Evolutionary conservation across 2,329 filamentous ascomycete genomes (phyloP).

Genomic region (Taxawa tesnikishii): DNA sequence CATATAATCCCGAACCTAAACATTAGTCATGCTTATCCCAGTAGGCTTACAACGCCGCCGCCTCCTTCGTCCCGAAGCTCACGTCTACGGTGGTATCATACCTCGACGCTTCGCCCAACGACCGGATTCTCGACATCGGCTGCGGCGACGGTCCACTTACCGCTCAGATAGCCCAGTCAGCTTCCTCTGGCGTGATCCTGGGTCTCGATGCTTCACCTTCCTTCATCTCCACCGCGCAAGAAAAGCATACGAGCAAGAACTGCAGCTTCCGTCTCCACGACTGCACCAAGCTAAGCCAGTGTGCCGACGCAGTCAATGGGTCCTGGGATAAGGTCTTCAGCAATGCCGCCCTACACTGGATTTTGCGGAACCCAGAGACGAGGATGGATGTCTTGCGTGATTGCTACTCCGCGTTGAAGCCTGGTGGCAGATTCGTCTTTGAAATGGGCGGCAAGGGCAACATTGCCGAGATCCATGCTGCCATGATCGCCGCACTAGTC

Average conservation of each 20-base stretch:
- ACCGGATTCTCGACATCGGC: conserved; percentile 27
- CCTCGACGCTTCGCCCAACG: conserved; percentile 20
- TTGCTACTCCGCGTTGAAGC: conserved; percentile 39
- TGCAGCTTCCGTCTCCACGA: conserved; percentile 19
- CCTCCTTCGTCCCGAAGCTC: conserved; percentile 28
- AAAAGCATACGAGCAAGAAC: conserved; percentile 12
- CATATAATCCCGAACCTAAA: too few relatives aligned
- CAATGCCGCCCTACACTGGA: conserved; percentile 33
- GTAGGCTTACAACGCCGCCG: conserved; percentile 22
- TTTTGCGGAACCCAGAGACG: conserved; percentile 34
- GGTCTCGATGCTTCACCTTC: conserved; percentile 28
- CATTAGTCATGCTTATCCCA: background rate
- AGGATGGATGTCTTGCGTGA: conserved; percentile 41
- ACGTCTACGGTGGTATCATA: conserved; percentile 24
- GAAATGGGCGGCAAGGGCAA: conserved; percentile 65
- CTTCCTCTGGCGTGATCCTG: conserved; percentile 17
- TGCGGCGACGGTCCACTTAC: conserved; percentile 29
- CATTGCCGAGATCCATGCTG: conserved; percentile 48
- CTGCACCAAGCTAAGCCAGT: conserved; percentile 15
- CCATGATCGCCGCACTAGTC: conserved; percentile 41
- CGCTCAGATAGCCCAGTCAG: conserved; percentile 19
- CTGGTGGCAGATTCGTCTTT: conserved; percentile 49
- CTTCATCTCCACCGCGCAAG: conserved; percentile 25
- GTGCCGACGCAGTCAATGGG: conserved; percentile 8
- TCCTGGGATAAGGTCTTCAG: conserved; percentile 28